Evolutionary conservation across 139 green algal genomes (phyloP).

Genomic region (Zygnema circumcarinatum): DNA sequence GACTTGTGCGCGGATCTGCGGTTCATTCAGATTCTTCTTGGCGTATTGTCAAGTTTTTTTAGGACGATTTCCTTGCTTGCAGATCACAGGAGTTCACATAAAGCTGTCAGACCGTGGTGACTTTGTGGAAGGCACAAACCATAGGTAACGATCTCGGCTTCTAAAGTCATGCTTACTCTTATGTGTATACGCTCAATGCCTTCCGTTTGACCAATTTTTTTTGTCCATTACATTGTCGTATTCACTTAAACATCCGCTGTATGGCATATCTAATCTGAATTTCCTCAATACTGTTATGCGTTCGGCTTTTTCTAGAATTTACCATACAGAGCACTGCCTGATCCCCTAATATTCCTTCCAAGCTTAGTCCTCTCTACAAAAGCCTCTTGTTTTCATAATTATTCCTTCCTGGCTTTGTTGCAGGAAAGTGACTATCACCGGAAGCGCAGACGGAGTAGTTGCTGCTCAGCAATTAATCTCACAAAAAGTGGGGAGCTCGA

Average conservation of each 20-base stretch:
- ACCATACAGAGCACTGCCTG: too few relatives aligned
- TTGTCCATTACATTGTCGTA: too few relatives aligned
- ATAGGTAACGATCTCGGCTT: not conserved
- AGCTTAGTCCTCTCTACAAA: too few relatives aligned
- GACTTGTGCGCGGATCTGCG: too few relatives aligned
- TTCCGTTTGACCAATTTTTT: too few relatives aligned
- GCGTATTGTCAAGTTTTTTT: too few relatives aligned
- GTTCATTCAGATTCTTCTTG: too few relatives aligned
- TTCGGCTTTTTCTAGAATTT: too few relatives aligned
- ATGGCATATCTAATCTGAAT: too few relatives aligned
- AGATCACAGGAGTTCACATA: constrained; percentile 36
- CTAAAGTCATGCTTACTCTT: not conserved
- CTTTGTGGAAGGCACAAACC: constrained; percentile 32
- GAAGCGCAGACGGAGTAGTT: constrained; percentile 24
- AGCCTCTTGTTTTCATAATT: not conserved
- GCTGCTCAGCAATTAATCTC: constrained; percentile 35
- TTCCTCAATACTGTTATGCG: too few relatives aligned
- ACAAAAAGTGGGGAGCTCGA: constrained; percentile 5
- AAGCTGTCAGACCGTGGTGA: constrained; percentile 34
- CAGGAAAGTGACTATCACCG: constrained; percentile 47
- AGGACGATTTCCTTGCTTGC: not conserved
- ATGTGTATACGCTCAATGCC: not conserved
- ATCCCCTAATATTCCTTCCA: too few relatives aligned
- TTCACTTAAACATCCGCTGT: too few relatives aligned
- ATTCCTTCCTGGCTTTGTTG: not conserved